Evolutionary conservation across 2,329 filamentous ascomycete genomes (phyloP).

Genomic region (Iodosphaeria phyllophila): DNA sequence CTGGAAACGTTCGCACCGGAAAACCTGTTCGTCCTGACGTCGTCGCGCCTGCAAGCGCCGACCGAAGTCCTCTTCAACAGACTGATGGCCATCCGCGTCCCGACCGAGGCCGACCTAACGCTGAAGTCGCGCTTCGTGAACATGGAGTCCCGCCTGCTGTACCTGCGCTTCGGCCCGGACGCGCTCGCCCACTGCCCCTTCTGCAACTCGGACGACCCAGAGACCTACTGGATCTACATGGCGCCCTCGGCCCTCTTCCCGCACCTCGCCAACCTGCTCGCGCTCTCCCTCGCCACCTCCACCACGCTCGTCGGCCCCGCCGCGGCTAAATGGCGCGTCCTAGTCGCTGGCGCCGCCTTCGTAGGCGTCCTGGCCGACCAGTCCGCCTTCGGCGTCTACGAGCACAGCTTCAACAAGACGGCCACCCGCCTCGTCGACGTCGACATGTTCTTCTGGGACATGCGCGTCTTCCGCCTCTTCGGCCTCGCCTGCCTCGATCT

Average conservation of each 20-base stretch:
- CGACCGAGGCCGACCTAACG: slow-evolving; percentile 41
- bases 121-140: slow-evolving; percentile 52
- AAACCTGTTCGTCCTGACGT: slow-evolving; percentile 64
- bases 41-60: slow-evolving; percentile 71
- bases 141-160: slow-evolving; percentile 57
- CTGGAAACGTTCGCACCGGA: slow-evolving; percentile 52
- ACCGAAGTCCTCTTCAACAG: slow-evolving; percentile 70
- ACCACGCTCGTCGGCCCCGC: slow-evolving; percentile 42
- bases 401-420: slow-evolving; percentile 44
- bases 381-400: slow-evolving; percentile 47
- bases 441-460: slow-evolving; percentile 54
- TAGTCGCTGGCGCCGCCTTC: slow-evolving; percentile 47
- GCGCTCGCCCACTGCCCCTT: slow-evolving; percentile 64
- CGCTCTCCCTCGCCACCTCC: slow-evolving; percentile 59
- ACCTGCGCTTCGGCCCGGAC: slow-evolving; percentile 64
- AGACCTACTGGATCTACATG: slow-evolving; percentile 63
- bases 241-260: slow-evolving; percentile 53
- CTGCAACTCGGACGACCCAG: slow-evolving; percentile 52
- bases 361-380: slow-evolving; percentile 35
- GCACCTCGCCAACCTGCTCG: slow-evolving; percentile 62
- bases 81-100: slow-evolving; percentile 35
- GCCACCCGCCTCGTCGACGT: slow-evolving; percentile 40
- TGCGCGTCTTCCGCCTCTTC: slow-evolving; percentile 43
- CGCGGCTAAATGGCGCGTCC: slow-evolving; percentile 51
- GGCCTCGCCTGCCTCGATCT: slow-evolving; percentile 47